Evolutionary conservation across 495 filamentous ascomycete genomes (phyloP).

Genomic region (Penicillium odoratum): DNA sequence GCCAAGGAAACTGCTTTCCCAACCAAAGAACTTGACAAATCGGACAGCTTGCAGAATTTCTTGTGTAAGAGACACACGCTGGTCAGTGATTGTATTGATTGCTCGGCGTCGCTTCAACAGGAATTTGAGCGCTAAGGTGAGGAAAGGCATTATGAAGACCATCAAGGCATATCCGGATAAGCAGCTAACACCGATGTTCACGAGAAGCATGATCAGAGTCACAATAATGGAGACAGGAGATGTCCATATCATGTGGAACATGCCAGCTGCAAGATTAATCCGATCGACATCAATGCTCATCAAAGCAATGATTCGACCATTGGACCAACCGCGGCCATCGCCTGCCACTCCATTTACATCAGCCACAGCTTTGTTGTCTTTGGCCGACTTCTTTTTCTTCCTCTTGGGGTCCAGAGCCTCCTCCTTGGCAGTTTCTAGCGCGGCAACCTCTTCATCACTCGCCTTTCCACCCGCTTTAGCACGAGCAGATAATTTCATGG

Average conservation of each 20-base stretch:
- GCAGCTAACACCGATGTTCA: slow-evolving; percentile 87
- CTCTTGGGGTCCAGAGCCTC: slow-evolving; percentile 35
- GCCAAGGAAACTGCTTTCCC: slow-evolving; percentile 84
- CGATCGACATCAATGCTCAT: slow-evolving; percentile 95
- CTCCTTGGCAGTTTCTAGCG: slow-evolving; percentile 42
- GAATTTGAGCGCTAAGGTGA: slow-evolving; percentile 69
- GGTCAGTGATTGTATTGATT: slow-evolving; percentile 93
- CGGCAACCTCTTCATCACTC: slow-evolving; percentile 38
- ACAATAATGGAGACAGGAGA: slow-evolving; percentile 75
- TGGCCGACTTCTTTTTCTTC: neutral
- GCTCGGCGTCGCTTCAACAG: slow-evolving; percentile 68
- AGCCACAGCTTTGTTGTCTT: slow-evolving; percentile 19
- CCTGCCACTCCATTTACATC: slow-evolving; percentile 49
- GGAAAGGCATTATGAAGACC: slow-evolving; percentile 69
- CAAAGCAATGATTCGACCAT: slow-evolving; percentile 83
- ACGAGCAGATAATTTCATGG: slow-evolving; percentile 75
- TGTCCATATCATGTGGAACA: slow-evolving; percentile 91
- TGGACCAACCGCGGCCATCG: slow-evolving; percentile 82
- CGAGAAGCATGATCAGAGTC: slow-evolving; percentile 71
- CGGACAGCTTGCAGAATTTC: slow-evolving; percentile 88
- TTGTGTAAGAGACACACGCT: slow-evolving; percentile 85
- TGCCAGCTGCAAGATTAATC: slow-evolving; percentile 77
- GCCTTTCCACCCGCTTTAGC: slow-evolving; percentile 68
- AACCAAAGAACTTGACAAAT: slow-evolving; percentile 96
- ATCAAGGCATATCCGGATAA: slow-evolving; percentile 84